Evolutionary conservation across 192 early-diverging fungal genomes (phyloP).

Genomic region (Coemansia sp.): DNA sequence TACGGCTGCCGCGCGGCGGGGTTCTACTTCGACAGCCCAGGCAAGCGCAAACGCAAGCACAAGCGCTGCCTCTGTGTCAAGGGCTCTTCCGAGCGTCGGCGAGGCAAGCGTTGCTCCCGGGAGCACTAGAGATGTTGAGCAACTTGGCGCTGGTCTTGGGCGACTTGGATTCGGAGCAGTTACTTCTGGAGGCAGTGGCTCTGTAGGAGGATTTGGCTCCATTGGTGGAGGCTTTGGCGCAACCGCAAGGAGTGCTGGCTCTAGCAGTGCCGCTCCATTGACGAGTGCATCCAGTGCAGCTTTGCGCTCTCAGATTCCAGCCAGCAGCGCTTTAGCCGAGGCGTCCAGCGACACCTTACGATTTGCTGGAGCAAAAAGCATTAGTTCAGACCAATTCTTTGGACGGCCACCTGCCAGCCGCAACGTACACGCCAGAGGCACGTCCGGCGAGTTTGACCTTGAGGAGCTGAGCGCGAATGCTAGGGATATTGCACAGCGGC

Average conservation of each 20-base stretch:
- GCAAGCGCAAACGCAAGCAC: background rate
- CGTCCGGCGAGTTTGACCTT: slow-evolving; percentile 63
- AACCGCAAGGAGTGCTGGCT: slow-evolving; percentile 3
- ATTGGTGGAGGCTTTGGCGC: slow-evolving; percentile 54
- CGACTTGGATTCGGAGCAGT: slow-evolving; percentile 56
- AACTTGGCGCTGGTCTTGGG: slow-evolving; percentile 68
- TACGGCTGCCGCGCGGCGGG: background rate
- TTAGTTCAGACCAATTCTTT: slow-evolving; percentile 89
- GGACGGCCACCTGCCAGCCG: slow-evolving; percentile 62
- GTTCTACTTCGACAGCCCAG: background rate
- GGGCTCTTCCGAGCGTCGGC: background rate
- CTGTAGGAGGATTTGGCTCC: slow-evolving; percentile 12
- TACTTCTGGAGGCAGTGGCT: background rate
- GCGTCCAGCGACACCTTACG: background rate
- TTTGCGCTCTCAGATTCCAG: background rate
- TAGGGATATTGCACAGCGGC: slow-evolving; percentile 47
- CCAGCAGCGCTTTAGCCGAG: background rate
- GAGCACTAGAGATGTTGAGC: slow-evolving; percentile 23
- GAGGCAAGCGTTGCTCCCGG: background rate
- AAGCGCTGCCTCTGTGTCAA: background rate
- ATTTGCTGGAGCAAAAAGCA: slow-evolving; percentile 18
- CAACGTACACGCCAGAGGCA: slow-evolving; percentile 63
- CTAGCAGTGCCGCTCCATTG: slow-evolving; percentile 1
- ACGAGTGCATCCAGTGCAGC: background rate
- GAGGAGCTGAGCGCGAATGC: slow-evolving; percentile 51